Base-by-base conservation (phyloP, 1,284 basidiomycete genomes). In the Sutorius eximius region DNA sequence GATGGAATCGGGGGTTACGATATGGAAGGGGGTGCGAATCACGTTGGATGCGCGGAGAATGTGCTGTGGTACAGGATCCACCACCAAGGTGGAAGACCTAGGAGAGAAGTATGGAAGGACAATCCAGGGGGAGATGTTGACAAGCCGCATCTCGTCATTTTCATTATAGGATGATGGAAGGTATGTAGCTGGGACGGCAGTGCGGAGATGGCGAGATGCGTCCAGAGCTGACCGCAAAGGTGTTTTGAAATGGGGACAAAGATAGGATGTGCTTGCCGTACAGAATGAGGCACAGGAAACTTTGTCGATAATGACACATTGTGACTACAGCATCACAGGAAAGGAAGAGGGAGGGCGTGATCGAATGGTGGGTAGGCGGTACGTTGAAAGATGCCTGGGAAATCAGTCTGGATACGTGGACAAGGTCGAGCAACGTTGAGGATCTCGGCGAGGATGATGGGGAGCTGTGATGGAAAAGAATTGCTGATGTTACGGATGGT, bases 181-280 rank as follows among this genome's bases (percentile, higher is more conserved):
- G 16, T 29, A 20, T 20, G 46, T 47, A 38, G 29, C 10, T 33
- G 22, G 49, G 44, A 61, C 54, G 62, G 63, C 45, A 51, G 41
- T 61, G 63, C 63, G 67, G 65, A 69, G 58, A 69, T 67, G 64
- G 64, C 44, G 38, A 51, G 58, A 61, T 53, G 54, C 9, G 45
- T 51, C 40, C 46, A 61, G 50, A 60, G 58, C 27, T 45, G 24
- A 38, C 42, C 41, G 43, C 43, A 48, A 49, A 61, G 2, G 51
- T 3, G 65, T 52, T 57, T 53, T 59, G 60, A 63, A 60, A 66
- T 53, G 53, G 5, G 29, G 18, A 38, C n/a, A 10, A 53, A 52
- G 41, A 41, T 11, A 36, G 49, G 3, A 33, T 30, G 5, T n/a
- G 5, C 8, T 37, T 59, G 55, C 59, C 57, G 59, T 57, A 61